Evolutionary conservation across 768 basidiomycete species (phyloP), one percentile per base, ranked within the genome.

Genomic region (Mycena belliarum): DNA sequence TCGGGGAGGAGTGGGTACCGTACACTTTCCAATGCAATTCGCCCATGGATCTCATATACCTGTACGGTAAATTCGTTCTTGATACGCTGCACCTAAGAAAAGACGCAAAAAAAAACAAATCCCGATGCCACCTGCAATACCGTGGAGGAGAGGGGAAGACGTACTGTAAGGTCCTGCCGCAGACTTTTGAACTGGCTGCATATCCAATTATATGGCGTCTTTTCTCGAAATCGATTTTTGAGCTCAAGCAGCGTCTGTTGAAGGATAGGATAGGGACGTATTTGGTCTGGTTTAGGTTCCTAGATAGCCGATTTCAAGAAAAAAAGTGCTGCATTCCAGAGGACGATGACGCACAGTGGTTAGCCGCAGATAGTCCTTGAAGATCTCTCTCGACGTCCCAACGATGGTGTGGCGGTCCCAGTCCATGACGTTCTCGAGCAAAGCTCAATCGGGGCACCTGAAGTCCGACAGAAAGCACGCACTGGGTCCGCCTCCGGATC

Each of bases 121-220:
- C 32, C 49, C 52, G 53, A 59, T 63, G 63, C 64, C 33, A 50
- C 47, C 48, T 48, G 52, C 47, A 44, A 40, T 73, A 80, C 65
- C 66, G 44, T 33, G 20, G 40, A 23, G 29, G 60, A 38, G 53
- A 52, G 42, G 26, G 55, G 44, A 56, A 29, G 44, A 83, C 91
- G 77, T 76, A 96, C 96, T 65, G 95, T 98, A 59, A 99, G 81
- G 78, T 99, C 97, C 72, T 98, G 97, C 40, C 97, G 86, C 57
- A 99, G 76, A 70, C 91, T 94, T 80, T 99, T 98, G 77, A 99
- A 93, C 73, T 99, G 97, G 68, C 91, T 97, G 70, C 96, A 95
- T 69, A 98, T 93, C 88, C 93, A 99, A 55, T 82, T 75, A 68
- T 98, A 97, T 0, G 79, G 72, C 16, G 72, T 71, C 69, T 90